A percentile compares a stretch with the other conserved stretches of the same genome.
phyloP scores from a whole-genome alignment of 768 basidiomycete genomes.

The Russula abietina region DNA sequence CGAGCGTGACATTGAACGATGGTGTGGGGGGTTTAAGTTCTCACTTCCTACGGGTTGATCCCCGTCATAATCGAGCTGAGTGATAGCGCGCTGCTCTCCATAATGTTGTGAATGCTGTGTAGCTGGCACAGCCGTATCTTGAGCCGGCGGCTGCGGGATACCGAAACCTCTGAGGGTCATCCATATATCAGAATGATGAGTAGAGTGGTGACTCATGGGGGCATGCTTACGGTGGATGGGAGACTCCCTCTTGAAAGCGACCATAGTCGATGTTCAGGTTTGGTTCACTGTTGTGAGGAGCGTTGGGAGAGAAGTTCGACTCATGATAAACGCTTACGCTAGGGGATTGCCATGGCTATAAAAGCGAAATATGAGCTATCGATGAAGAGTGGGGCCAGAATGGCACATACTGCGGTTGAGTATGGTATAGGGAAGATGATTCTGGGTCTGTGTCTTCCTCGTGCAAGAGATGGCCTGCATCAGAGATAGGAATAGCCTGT shows the following conservation, averaged over 20 bases:
- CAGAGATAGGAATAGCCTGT: constrained; percentile 16
- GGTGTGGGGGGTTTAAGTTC: constrained; percentile 1
- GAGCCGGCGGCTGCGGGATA: not conserved
- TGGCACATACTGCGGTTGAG: constrained; percentile 3
- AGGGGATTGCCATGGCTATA: constrained; percentile 5
- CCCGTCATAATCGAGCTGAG: constrained; percentile 17
- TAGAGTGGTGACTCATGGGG: not conserved
- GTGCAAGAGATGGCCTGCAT: not conserved
- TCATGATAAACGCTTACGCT: not conserved
- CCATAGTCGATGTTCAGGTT: constrained; percentile 22
- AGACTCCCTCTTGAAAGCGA: constrained; percentile 19
- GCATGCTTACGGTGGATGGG: constrained; percentile 10
- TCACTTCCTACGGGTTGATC: constrained; percentile 9
- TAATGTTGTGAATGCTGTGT: constrained; percentile 18
- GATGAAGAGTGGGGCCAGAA: not conserved
- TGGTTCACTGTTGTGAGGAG: constrained; percentile 12
- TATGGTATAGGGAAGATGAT: not conserved
- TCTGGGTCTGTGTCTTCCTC: constrained; percentile 14
- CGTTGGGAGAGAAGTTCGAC: not conserved
- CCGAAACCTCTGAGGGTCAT: constrained; percentile 1
- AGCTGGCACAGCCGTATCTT: constrained; percentile 8
- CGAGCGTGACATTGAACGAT: constrained; percentile 3
- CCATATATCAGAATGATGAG: not conserved
- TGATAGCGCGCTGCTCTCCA: constrained; percentile 22
- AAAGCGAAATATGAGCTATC: not conserved